Percentiles rank a stretch among this genome's conserved stretches.
phyloP scores from a whole-genome alignment of 2,329 filamentous ascomycete genomes.

The Gnomoniopsis sp. region DNA sequence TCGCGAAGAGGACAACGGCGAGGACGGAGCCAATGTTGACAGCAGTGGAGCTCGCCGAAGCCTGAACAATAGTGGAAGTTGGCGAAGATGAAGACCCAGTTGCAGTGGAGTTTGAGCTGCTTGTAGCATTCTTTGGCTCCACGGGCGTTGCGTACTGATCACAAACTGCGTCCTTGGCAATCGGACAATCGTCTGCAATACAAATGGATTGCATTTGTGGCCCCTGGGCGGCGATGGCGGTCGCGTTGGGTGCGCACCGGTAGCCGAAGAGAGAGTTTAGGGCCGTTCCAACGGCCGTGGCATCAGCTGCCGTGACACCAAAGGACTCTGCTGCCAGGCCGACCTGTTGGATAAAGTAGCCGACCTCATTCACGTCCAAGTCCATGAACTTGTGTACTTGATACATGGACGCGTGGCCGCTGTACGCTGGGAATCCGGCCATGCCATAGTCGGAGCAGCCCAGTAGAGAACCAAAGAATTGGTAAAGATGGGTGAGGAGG shows the following conservation, averaged over 20 bases:
- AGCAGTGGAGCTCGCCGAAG: no score
- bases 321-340: constrained; percentile 54
- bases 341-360: constrained; percentile 59
- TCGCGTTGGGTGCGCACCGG: constrained; percentile 44
- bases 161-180: constrained; percentile 44
- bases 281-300: constrained; percentile 43
- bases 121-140: constrained; percentile 1
- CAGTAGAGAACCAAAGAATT: constrained; percentile 58
- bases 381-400: constrained; percentile 59
- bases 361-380: constrained; percentile 46
- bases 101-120: neutral
- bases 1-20: no score
- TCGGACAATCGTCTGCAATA: constrained; percentile 46
- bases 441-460: constrained; percentile 51
- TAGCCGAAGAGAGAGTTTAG: constrained; percentile 50
- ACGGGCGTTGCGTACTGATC: constrained; percentile 35
- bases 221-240: constrained; percentile 42
- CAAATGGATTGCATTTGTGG: constrained; percentile 54
- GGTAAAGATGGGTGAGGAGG: constrained; percentile 59
- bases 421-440: constrained; percentile 47
- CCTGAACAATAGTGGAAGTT: no score
- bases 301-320: constrained; percentile 53
- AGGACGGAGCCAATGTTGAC: no score
- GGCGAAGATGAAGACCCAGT: neutral
- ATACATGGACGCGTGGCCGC: constrained; percentile 44